Evolutionary conservation across 2,329 filamentous ascomycete genomes (phyloP).

Genomic region (Madurella mycetomatis): DNA sequence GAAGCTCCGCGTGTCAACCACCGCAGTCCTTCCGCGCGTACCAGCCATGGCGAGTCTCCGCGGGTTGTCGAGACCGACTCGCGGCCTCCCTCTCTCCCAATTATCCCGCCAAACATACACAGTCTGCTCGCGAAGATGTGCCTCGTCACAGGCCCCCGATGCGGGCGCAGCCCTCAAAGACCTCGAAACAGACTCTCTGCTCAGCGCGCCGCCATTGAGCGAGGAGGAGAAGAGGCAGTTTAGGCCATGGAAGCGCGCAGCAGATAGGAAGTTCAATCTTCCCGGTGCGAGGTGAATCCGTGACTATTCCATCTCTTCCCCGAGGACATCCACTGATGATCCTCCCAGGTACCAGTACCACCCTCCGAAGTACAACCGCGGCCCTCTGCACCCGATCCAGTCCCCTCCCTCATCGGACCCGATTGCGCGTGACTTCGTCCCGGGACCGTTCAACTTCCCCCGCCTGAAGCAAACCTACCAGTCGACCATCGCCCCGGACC

Average conservation of each 20-base stretch:
- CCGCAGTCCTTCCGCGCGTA: constrained; percentile 3
- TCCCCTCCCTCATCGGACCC: constrained; percentile 83
- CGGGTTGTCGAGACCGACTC: constrained; percentile 23
- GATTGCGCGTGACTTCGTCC: constrained; percentile 78
- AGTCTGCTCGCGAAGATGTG: constrained; percentile 37
- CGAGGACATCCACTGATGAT: constrained; percentile 24
- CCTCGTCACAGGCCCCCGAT: constrained; percentile 40
- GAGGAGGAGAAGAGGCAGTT: constrained; percentile 39
- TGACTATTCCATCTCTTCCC: constrained; percentile 22
- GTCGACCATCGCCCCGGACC: constrained; percentile 77
- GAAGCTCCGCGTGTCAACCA: constrained; percentile 11
- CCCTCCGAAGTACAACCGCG: constrained; percentile 90
- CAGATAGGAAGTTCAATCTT: constrained; percentile 36
- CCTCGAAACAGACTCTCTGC: constrained; percentile 48
- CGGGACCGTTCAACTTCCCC: constrained; percentile 84
- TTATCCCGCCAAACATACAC: constrained; percentile 20
- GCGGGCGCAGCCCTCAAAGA: constrained; percentile 36
- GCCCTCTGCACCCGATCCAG: constrained; percentile 88
- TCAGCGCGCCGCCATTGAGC: constrained; percentile 40
- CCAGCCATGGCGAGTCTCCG: constrained; percentile 26
- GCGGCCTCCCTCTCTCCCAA: constrained; percentile 23
- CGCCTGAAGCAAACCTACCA: constrained; percentile 88
- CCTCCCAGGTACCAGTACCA: constrained; percentile 81
- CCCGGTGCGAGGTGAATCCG: constrained; percentile 44
- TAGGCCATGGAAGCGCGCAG: constrained; percentile 35